phyloP scores from a whole-genome alignment of 495 filamentous ascomycete species.

The Aspergillus homomorphus region DNA sequence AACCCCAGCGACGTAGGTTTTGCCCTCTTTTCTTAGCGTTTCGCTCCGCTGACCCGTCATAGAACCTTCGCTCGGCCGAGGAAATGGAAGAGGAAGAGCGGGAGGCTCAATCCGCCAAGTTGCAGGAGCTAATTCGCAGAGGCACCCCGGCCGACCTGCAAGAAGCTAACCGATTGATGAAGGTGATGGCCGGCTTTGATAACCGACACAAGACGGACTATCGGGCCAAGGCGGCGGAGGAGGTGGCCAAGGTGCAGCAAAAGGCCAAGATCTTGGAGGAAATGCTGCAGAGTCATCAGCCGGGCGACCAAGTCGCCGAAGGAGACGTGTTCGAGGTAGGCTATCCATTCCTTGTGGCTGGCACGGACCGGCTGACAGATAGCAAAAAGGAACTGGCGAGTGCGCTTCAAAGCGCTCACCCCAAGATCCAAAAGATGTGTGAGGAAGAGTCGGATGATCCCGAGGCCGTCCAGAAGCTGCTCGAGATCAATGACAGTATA shows the following conservation, averaged over 20 bases:
- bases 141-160: conserved; percentile 89
- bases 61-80: conserved; percentile 94
- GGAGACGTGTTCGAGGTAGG: conserved; percentile 88
- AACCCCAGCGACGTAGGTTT: conserved; percentile 91
- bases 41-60: conserved; percentile 29
- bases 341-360: neutral
- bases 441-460: conserved; percentile 97
- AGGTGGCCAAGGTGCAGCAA: conserved; percentile 85
- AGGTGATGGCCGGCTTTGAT: conserved; percentile 97
- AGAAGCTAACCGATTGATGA: conserved; percentile 96
- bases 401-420: conserved; percentile 87
- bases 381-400: conserved; percentile 72
- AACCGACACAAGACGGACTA: conserved; percentile 95
- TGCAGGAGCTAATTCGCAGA: conserved; percentile 92
- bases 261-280: conserved; percentile 92
- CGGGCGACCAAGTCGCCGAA: conserved; percentile 77
- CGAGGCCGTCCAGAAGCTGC: conserved; percentile 89
- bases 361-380: conserved; percentile 4
- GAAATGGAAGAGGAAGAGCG: conserved; percentile 98
- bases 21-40: neutral
- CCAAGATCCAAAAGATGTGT: conserved; percentile 99
- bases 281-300: conserved; percentile 78
- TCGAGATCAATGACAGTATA: conserved; percentile 99
- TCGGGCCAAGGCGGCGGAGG: conserved; percentile 93
- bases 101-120: conserved; percentile 91